A percentile compares a stretch with the other conserved stretches of the same genome.
Evolutionary conservation across 331 rosid genomes (phyloP).

Genomic region (Pyrus hybrid): DNA sequence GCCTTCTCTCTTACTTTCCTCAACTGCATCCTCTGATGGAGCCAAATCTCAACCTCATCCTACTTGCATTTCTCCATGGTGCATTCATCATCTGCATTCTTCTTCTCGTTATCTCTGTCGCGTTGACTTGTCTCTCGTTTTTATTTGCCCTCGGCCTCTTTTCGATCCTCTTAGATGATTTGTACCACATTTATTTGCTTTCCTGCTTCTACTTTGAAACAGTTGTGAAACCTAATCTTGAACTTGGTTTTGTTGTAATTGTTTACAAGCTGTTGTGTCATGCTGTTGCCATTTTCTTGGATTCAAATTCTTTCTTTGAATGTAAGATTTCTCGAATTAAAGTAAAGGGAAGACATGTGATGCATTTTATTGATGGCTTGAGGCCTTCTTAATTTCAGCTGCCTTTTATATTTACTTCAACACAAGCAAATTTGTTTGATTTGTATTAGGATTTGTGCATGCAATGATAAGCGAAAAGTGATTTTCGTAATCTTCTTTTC

Average conservation of each 20-base stretch:
- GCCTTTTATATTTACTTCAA: neutral
- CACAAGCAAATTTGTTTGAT: neutral
- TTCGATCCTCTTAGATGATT: slow-evolving; percentile 27
- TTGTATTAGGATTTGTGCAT: neutral
- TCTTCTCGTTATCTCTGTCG: slow-evolving; percentile 19
- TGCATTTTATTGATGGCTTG: slow-evolving; percentile 19
- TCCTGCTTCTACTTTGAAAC: slow-evolving; percentile 18
- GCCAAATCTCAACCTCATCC: slow-evolving; percentile 49
- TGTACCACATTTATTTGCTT: slow-evolving; percentile 17
- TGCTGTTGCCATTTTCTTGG: slow-evolving; percentile 23
- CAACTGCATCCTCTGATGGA: slow-evolving; percentile 16
- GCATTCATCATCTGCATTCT: slow-evolving; percentile 42
- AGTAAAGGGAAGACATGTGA: slow-evolving; percentile 19
- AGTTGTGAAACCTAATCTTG: slow-evolving; percentile 27
- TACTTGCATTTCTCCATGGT: slow-evolving; percentile 50
- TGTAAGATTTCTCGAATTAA: slow-evolving; percentile 12
- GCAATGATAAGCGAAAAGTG: neutral
- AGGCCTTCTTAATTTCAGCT: neutral
- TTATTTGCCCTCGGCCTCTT: slow-evolving; percentile 33
- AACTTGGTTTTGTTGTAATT: slow-evolving; percentile 33
- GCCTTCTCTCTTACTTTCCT: neutral
- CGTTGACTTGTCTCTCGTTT: slow-evolving; percentile 25
- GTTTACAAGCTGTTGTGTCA: slow-evolving; percentile 13
- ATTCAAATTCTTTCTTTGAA: slow-evolving; percentile 20
- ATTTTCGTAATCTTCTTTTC: too few species aligned